Evolutionary conservation across 2,329 filamentous ascomycete species (phyloP), one percentile per base, ranked within the genome.

Genomic region (Exophiala phaeomuriformis): DNA sequence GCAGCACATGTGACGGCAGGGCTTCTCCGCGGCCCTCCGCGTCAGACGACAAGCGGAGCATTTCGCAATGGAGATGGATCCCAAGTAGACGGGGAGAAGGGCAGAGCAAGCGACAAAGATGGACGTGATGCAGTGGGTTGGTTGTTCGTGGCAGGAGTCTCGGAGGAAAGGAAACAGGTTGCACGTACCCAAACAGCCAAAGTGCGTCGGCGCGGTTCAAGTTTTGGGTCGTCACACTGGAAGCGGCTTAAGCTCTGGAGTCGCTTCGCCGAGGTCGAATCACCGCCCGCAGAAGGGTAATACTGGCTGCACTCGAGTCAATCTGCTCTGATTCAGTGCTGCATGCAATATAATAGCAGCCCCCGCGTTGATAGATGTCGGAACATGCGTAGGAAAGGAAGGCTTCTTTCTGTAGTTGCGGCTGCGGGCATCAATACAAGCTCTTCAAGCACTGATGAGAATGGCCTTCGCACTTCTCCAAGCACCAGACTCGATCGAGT

Each of bases 91-190:
- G 39, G 48, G 30, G 47, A 37, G 44, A 42, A 27, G 44, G 44
- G 49, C 30, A 51, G 32, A 40, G 7, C n/a, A n/a, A 8, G 42
- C 10, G 7, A n/a, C 30, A 12, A 32, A 29, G 28, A 45, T 31
- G 30, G 42, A 31, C 42, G 10, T 33, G 44, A 36, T 47, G 32
- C 3, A 28, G 28, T 46, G 43, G 47, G 6, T 44, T 54, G 32
- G 46, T 53, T 29, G 49, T 44, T 53, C 19, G 19, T 19, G 19
- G 19, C 19, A 41, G 47, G 42, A 50, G 41, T 47, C 44, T 61
- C 60, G 60, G 60, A 57, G 58, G 51, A 62, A 62, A 59, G 58
- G 60, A 62, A 60, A 55, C 36, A 52, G 47, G 42, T 43, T 53
- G 42, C 44, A 58, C 56, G 56, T 58, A 58, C 56, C 48, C 40